Percentiles rank a stretch among this genome's conserved stretches.
Conservation (phyloP, 2,329 filamentous ascomycete genomes). For the Aspergillus phoenicis region DNA sequence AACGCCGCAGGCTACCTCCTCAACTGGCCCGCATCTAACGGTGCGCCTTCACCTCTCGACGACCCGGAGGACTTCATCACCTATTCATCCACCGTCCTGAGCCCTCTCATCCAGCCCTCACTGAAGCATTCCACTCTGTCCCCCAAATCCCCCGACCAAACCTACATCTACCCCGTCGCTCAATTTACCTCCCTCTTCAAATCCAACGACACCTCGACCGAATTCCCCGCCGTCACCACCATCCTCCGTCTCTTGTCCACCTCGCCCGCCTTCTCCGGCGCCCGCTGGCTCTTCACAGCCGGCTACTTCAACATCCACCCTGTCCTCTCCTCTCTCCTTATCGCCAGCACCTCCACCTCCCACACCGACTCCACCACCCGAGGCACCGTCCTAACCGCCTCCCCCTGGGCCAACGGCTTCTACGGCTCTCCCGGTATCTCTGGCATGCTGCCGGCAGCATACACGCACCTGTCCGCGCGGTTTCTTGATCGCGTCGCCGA, state of each 20-base stretch:
- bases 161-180: constrained; percentile 80
- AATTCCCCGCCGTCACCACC: constrained; percentile 77
- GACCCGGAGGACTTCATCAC: constrained; percentile 69
- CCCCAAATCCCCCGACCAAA: constrained; percentile 56
- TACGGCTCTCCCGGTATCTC: constrained; percentile 85
- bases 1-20: constrained; percentile 54
- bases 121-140: constrained; percentile 35
- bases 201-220: constrained; percentile 75
- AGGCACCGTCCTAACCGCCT: constrained; percentile 88
- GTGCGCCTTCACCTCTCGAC: constrained; percentile 72
- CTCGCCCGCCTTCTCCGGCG: constrained; percentile 62
- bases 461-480: constrained; percentile 80
- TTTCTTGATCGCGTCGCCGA: constrained; percentile 69
- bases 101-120: constrained; percentile 63
- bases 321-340: constrained; percentile 75
- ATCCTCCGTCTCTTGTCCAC: constrained; percentile 70
- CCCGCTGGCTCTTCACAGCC: constrained; percentile 93
- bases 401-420: constrained; percentile 93
- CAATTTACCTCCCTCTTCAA: constrained; percentile 84
- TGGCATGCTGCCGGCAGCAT: constrained; percentile 86
- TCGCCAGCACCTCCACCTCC: constrained; percentile 63
- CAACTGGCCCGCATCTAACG: constrained; percentile 75
- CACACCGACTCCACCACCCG: constrained; percentile 42
- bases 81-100: constrained; percentile 67
- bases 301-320: constrained; percentile 98